These are phyloP conservation scores for Achaetomium macrosporum DNA, from an alignment of 2,329 filamentous ascomycete species.

Conservation along the genomic window DNA sequence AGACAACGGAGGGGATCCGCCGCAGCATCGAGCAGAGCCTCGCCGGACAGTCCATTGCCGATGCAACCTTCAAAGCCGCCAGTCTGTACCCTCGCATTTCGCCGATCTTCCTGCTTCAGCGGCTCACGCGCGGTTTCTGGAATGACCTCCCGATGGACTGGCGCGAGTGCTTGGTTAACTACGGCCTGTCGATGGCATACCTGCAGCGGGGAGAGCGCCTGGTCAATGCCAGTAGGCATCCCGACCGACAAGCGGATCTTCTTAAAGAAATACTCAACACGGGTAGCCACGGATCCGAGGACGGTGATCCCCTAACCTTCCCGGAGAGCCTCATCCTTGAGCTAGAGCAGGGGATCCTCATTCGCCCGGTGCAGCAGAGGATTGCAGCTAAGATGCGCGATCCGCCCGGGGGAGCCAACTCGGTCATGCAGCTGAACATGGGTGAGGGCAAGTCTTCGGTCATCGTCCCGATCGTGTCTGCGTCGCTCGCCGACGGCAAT, in stretches of 20 bases:
- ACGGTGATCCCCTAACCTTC: constrained; percentile 46
- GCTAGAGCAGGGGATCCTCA: constrained; percentile 55
- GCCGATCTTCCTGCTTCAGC: constrained; percentile 32
- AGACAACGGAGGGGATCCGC: background rate
- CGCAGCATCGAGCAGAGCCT: constrained; percentile 1
- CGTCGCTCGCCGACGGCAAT: constrained; percentile 39
- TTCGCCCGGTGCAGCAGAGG: constrained; percentile 53
- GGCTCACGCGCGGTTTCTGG: constrained; percentile 28
- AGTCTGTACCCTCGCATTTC: constrained; percentile 27
- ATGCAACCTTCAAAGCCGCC: constrained; percentile 10
- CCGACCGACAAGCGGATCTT: constrained; percentile 27
- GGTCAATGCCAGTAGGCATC: constrained; percentile 22
- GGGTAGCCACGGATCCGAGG: constrained; percentile 40
- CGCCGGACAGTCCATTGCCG: background rate
- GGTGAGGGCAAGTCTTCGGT: constrained; percentile 55
- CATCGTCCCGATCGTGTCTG: constrained; percentile 48
- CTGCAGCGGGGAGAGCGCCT: constrained; percentile 41
- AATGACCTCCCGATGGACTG: constrained; percentile 29
- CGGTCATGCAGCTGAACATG: constrained; percentile 64
- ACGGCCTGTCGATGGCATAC: constrained; percentile 35
- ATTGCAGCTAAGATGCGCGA: constrained; percentile 53
- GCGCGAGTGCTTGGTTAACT: constrained; percentile 30
- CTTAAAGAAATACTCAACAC: constrained; percentile 40
- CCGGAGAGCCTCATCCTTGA: constrained; percentile 62
- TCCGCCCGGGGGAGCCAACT: constrained; percentile 36